Percentiles rank a stretch among this genome's conserved stretches.
phyloP scores from a whole-genome alignment of 352 stramenopile genomes.

The Pythium pyrilobum region DNA sequence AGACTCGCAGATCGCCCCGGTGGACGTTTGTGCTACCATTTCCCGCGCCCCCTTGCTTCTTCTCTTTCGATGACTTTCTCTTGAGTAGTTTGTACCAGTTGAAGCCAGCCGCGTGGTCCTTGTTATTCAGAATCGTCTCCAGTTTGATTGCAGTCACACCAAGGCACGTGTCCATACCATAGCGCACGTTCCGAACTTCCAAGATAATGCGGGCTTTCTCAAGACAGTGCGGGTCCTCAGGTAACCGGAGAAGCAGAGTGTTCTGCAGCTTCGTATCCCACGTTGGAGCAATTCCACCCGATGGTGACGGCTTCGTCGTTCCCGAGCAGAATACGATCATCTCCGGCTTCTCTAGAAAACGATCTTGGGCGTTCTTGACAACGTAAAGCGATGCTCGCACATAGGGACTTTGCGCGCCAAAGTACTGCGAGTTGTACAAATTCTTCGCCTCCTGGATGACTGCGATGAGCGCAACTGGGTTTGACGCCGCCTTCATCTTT shows the following conservation, averaged over 20 bases:
- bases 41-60: slow-evolving; percentile 26
- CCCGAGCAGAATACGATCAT: slow-evolving; percentile 73
- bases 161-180: slow-evolving; percentile 81
- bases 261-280: slow-evolving; percentile 77
- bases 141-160: slow-evolving; percentile 79
- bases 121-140: slow-evolving; percentile 73
- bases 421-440: slow-evolving; percentile 84
- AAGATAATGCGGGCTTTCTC: slow-evolving; percentile 79
- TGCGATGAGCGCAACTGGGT: slow-evolving; percentile 75
- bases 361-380: slow-evolving; percentile 77
- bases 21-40: slow-evolving; percentile 52
- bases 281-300: slow-evolving; percentile 61
- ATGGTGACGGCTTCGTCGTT: slow-evolving; percentile 74
- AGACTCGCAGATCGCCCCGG: slow-evolving; percentile 67
- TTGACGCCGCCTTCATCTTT: slow-evolving; percentile 73
- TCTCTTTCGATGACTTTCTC: slow-evolving; percentile 57
- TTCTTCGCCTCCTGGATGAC: slow-evolving; percentile 75
- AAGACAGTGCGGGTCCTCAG: slow-evolving; percentile 46
- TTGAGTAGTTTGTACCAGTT: slow-evolving; percentile 88
- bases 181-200: slow-evolving; percentile 80
- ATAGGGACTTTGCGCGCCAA: slow-evolving; percentile 82
- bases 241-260: slow-evolving; percentile 70
- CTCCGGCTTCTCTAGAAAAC: slow-evolving; percentile 69
- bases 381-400: slow-evolving; percentile 76
- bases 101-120: slow-evolving; percentile 69